Conservation (phyloP, 306 rosid species). For the Quercus berberidifolia region DNA sequence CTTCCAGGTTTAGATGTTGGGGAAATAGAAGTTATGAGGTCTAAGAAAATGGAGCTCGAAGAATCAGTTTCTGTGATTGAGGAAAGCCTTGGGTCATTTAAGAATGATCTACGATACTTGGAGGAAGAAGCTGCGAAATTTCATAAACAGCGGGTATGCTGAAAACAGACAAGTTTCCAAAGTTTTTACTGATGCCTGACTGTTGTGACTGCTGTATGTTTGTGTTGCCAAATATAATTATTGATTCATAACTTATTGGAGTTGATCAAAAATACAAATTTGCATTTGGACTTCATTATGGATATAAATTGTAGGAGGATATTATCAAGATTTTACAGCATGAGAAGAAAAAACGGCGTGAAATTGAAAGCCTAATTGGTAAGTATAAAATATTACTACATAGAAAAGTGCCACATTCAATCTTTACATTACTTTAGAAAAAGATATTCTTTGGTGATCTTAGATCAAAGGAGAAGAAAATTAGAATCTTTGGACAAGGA, state of each 20-base stretch:
- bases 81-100: slow-evolving; percentile 41
- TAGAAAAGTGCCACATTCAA: slow-evolving; percentile 2
- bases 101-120: slow-evolving; percentile 45
- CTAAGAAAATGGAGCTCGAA: slow-evolving; percentile 58
- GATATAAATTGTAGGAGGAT: slow-evolving; percentile 50
- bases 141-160: slow-evolving; percentile 66
- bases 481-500: slow-evolving; percentile 48
- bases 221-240: background rate
- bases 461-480: slow-evolving; percentile 62
- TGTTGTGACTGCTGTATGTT: background rate
- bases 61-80: slow-evolving; percentile 43
- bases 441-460: slow-evolving; percentile 30
- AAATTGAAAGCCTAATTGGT: slow-evolving; percentile 49
- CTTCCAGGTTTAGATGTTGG: slow-evolving; percentile 59
- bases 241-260: background rate
- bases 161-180: slow-evolving; percentile 2
- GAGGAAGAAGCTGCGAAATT: slow-evolving; percentile 62
- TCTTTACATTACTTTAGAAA: slow-evolving; percentile 2
- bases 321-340: slow-evolving; percentile 33
- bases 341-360: slow-evolving; percentile 48
- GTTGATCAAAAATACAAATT: background rate
- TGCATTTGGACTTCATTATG: slow-evolving; percentile 3
- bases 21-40: slow-evolving; percentile 61
- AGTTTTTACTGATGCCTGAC: background rate
- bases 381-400: slow-evolving; percentile 29